Percentiles rank a stretch among this genome's conserved stretches.
Conservation (phyloP, 345 rosid genomes). For the Pugionium cornutum region DNA sequence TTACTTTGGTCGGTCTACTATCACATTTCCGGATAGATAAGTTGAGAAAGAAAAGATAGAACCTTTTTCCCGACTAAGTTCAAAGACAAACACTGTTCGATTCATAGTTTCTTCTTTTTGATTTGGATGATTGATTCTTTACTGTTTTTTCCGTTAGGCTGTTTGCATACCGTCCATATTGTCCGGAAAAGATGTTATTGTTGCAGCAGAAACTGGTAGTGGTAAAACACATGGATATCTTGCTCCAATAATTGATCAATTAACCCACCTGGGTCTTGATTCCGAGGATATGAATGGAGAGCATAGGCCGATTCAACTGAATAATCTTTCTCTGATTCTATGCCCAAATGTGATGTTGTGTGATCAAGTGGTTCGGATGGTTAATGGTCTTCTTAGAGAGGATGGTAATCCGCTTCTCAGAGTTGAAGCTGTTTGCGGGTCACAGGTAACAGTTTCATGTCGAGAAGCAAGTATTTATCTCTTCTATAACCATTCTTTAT, state of each 20-base stretch:
- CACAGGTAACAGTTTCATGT: slow-evolving; percentile 55
- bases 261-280: slow-evolving; percentile 35
- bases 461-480: background rate
- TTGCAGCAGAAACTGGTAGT: slow-evolving; percentile 97
- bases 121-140: background rate
- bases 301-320: slow-evolving; percentile 21
- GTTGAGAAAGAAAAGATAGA: slow-evolving; percentile 6
- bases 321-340: slow-evolving; percentile 61
- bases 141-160: slow-evolving; percentile 50
- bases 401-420: slow-evolving; percentile 68
- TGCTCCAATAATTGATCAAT: slow-evolving; percentile 67
- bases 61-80: background rate
- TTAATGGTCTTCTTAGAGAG: slow-evolving; percentile 60
- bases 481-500: too few species aligned
- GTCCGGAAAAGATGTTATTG: slow-evolving; percentile 81
- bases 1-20: background rate
- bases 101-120: background rate
- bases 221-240: slow-evolving; percentile 90
- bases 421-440: slow-evolving; percentile 69
- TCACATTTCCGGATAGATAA: background rate
- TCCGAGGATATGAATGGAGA: slow-evolving; percentile 22
- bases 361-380: slow-evolving; percentile 92
- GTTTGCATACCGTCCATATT: slow-evolving; percentile 64
- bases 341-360: slow-evolving; percentile 90
- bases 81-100: background rate